phyloP scores from a whole-genome alignment of 2,329 filamentous ascomycete species.

The Penicillium verrucosum region DNA sequence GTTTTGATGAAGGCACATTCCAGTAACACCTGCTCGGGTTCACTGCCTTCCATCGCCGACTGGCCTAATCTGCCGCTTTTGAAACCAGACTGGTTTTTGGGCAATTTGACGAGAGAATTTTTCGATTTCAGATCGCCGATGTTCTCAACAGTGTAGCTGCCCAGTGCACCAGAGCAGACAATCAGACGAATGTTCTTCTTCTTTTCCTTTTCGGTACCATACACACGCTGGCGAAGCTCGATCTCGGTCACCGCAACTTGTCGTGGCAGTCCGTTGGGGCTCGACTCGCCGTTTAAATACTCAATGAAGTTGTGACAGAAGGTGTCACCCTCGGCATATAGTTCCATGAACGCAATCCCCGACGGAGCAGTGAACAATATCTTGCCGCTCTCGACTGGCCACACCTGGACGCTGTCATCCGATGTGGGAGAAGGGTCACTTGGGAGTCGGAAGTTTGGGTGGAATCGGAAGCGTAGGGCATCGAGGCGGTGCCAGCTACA shows the following conservation, averaged over 20 bases:
- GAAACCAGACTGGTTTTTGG: constrained; percentile 71
- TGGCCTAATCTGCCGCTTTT: constrained; percentile 70
- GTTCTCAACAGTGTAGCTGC: constrained; percentile 73
- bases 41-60: constrained; percentile 67
- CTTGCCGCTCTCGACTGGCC: constrained; percentile 74
- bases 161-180: constrained; percentile 73
- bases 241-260: constrained; percentile 72
- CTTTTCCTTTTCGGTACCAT: constrained; percentile 66
- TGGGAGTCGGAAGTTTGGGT: constrained; percentile 84
- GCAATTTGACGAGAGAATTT: constrained; percentile 68
- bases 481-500: constrained; percentile 91
- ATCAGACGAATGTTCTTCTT: constrained; percentile 64
- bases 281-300: constrained; percentile 61
- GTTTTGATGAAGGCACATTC: constrained; percentile 65
- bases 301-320: constrained; percentile 79
- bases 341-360: constrained; percentile 80
- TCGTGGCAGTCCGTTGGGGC: constrained; percentile 60
- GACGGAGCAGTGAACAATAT: constrained; percentile 74
- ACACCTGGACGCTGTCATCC: constrained; percentile 80
- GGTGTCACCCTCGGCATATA: constrained; percentile 76
- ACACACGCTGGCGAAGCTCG: constrained; percentile 68
- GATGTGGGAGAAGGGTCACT: constrained; percentile 62
- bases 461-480: constrained; percentile 79
- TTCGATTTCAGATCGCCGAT: constrained; percentile 69
- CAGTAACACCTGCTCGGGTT: constrained; percentile 71